These are phyloP conservation scores for Blastobotrys buckinghamii DNA, from an alignment of 1,139 yeast species.

Conservation along the genomic window DNA sequence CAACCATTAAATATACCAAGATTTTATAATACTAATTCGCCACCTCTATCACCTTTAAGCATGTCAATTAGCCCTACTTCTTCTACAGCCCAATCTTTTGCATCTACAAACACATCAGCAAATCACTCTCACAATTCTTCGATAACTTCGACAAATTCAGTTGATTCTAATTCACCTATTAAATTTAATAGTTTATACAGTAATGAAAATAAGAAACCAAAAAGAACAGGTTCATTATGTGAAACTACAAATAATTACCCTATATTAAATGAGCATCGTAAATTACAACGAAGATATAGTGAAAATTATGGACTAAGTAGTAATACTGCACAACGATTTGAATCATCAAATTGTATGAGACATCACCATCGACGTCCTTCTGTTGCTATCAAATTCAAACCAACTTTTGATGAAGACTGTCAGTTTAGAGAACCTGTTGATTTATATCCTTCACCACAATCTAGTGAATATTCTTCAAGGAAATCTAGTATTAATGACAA, in stretches of 20 bases:
- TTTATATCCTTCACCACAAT: conserved; percentile 1
- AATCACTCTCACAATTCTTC: not conserved
- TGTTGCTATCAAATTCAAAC: conserved; percentile 27
- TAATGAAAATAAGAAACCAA: too few species aligned
- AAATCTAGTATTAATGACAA: not conserved
- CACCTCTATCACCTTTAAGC: not conserved
- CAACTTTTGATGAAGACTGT: conserved; percentile 5
- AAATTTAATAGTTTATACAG: not conserved
- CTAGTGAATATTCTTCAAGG: not conserved
- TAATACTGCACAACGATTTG: not conserved
- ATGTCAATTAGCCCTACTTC: not conserved
- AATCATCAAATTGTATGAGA: conserved; percentile 2
- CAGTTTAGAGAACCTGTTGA: conserved; percentile 6
- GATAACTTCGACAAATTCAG: not conserved
- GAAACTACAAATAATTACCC: not conserved
- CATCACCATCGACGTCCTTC: conserved; percentile 26
- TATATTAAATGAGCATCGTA: not conserved
- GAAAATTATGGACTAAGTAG: not conserved
- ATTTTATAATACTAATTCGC: not conserved
- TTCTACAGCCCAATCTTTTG: not conserved
- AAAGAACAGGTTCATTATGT: not conserved
- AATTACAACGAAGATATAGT: not conserved
- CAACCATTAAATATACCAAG: not conserved
- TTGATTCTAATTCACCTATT: not conserved
- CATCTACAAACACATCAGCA: not conserved